Base-by-base conservation (phyloP, 768 basidiomycete genomes). In the Pluteus cervinus region DNA sequence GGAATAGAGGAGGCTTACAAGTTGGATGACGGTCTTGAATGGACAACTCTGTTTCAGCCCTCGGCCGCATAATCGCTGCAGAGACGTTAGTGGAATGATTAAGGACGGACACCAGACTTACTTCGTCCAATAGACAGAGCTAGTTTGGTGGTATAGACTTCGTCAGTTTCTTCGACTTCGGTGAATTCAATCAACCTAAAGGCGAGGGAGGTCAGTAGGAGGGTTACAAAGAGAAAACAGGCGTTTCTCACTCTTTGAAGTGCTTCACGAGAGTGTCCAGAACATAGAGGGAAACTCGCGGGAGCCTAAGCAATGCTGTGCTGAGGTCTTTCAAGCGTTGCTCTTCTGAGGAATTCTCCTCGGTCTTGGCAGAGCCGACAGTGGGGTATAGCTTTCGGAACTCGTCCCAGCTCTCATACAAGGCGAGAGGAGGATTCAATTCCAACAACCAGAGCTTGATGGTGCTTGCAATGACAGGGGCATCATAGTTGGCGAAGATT, bases 381-480 rank as follows among this genome's bases (percentile, higher is more conserved):
- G 66, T 71, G 4, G 89, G 90, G 51, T 96, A 97, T n/a, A 96
- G 46, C 45, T 78, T 81, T 38, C 87, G 75, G 43, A 93, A 69
- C 21, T 96, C 92, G 29, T 93, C 90, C 86, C 92, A 98, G 30
- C 84, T 79, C 50, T 93, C 89, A 69, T 82, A 94, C 32, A 86
- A 63, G 12, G 78, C 73, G 8, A 96, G 57, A 18, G 94, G 91
- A 6, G 89, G 87, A 52, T 90, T 80, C 18, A 98, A 73, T 57
- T 98, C 93, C n/a, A 96, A 68, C 16, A 81, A 55, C 87, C 90
- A 97, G 10, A 98, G 63, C 61, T 93, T 97, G 52, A 93, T 60
- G 10, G 79, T 69, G 38, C 81, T 80, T 2, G 93, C 92, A 21
- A 94, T 73, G 14, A 94, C 79, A 11, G 93, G 90, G 0, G 84